phyloP scores from a whole-genome alignment of 208 protist genomes.

The Naegleria gruberi region DNA sequence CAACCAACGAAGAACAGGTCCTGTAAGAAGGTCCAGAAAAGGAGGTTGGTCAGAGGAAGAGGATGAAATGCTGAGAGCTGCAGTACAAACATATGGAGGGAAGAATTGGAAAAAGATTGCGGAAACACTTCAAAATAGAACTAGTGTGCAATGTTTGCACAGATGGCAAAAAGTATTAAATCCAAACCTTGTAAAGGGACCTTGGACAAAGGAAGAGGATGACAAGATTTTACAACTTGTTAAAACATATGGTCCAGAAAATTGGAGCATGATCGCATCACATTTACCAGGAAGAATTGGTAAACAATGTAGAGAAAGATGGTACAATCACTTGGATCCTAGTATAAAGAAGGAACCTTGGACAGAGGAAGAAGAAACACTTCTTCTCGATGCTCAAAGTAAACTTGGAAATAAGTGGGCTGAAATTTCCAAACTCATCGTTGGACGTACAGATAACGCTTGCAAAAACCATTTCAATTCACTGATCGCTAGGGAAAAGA shows the following conservation, averaged over 20 bases:
- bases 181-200: constrained; percentile 16
- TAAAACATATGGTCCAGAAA: constrained; percentile 19
- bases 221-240: constrained; percentile 17
- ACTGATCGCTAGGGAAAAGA: constrained; percentile 39
- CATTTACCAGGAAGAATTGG: constrained; percentile 26
- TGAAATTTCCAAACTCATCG: constrained; percentile 56
- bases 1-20: constrained; percentile 16
- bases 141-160: constrained; percentile 25
- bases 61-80: neutral
- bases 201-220: constrained; percentile 30
- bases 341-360: constrained; percentile 24
- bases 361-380: constrained; percentile 45
- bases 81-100: neutral
- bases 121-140: constrained; percentile 6
- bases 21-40: constrained; percentile 8
- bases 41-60: constrained; percentile 26
- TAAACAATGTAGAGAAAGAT: constrained; percentile 32
- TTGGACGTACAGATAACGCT: constrained; percentile 55
- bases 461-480: constrained; percentile 73
- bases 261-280: constrained; percentile 25
- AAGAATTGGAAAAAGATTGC: constrained; percentile 32
- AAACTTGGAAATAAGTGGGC: constrained; percentile 59
- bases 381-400: constrained; percentile 44
- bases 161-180: constrained; percentile 30
- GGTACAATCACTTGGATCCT: constrained; percentile 28